Evolutionary conservation across 768 basidiomycete species (phyloP).

Genomic region (Lyophyllum shimeji): DNA sequence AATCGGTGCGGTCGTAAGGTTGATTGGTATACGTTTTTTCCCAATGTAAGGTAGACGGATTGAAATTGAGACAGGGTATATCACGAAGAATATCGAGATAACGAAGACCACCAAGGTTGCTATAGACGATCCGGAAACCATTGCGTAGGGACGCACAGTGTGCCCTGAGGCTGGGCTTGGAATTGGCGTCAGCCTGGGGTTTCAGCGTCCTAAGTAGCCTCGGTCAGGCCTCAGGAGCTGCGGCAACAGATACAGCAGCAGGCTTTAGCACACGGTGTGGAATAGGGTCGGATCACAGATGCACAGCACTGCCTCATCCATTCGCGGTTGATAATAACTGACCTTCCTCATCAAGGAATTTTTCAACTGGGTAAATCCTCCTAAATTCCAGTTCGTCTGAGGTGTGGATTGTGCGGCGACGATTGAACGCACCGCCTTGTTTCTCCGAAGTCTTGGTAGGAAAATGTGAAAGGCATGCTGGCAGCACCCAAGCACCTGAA

Average conservation of each 20-base stretch:
- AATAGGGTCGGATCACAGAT: not conserved
- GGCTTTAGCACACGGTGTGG: not conserved
- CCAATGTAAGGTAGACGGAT: constrained; percentile 31
- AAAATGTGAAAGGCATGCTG: not conserved
- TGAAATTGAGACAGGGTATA: constrained; percentile 43
- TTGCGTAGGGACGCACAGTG: constrained; percentile 14
- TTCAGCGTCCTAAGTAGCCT: not conserved
- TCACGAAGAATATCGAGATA: constrained; percentile 52
- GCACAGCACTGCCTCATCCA: not conserved
- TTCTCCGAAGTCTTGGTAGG: constrained; percentile 3
- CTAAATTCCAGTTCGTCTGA: not conserved
- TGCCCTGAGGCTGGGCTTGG: too few relatives aligned
- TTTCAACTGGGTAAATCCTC: not conserved
- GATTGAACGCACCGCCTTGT: not conserved
- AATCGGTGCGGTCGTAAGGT: constrained; percentile 56
- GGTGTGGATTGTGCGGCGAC: not conserved
- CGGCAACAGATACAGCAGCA: too few relatives aligned
- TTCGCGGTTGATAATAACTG: too few relatives aligned
- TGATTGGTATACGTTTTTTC: constrained; percentile 34
- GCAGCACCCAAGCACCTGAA: too few relatives aligned
- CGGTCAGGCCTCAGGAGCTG: too few relatives aligned
- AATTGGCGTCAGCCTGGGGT: too few relatives aligned
- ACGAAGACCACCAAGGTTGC: constrained; percentile 54
- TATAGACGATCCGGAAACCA: constrained; percentile 46
- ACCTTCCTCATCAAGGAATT: too few relatives aligned